Evolutionary conservation across 352 stramenopile genomes (phyloP), one percentile per base, ranked within the genome.

Genomic region (Blastocystis hominis): DNA sequence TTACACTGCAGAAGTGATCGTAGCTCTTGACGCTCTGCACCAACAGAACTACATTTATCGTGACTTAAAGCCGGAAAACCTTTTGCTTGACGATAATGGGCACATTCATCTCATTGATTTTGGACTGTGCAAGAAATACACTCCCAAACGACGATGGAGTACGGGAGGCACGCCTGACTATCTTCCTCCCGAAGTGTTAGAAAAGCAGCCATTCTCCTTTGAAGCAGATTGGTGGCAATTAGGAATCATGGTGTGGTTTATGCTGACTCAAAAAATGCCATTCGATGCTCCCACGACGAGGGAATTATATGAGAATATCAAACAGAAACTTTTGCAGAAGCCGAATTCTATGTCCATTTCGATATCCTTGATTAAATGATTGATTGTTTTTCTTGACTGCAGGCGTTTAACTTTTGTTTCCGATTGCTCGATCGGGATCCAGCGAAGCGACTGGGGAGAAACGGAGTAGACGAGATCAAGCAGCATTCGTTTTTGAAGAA

Each of bases 61-160:
- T 38, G 95, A 98, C 89, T 91, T 98, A 40, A 98, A 98, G 89
- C 94, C 94, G 0, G 94, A 97, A 89, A 97, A 97, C 89, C 95
- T 97, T 64, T 61, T 97, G 59, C 91, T 97, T 6, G 93, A 97
- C 86, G 93, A 94, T 66, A 92, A 95, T 89, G 94, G 94, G 0
- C 92, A 96, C 89, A 92, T 95, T 87, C 94, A 95, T 89, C 92
- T 97, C 40, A 93, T 93, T 0, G 94, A 97, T 90, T 97, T 97
- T 91, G 94, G 94, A 13, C 89, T 97, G 20, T 93, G 93, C 50
- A 97, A 97, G 90, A 5, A 50, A 4, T 36, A 68, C 13, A 34
- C 34, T 36, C 20, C 20, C 10, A 47, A 64, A 56, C 10, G 53
- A 6, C 17, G 44, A 2, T 84, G 80, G 64, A 88, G 66, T n/a